These are phyloP conservation scores for Corchorus capsularis DNA, from an alignment of 345 rosid genomes.

Conservation along the genomic window DNA sequence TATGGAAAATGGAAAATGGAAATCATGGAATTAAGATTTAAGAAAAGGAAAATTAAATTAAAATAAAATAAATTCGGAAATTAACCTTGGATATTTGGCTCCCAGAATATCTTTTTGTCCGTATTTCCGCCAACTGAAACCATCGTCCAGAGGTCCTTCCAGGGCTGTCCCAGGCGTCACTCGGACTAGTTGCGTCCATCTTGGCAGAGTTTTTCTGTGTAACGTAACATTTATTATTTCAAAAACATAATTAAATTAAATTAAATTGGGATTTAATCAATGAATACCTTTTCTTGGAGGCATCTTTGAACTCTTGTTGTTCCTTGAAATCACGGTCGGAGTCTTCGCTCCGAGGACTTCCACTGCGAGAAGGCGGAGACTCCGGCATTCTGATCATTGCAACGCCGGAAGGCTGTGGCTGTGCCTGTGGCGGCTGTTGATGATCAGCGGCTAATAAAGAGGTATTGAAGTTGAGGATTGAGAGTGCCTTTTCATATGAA, in stretches of 20 bases:
- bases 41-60: neutral
- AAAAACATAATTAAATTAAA: too few relatives aligned
- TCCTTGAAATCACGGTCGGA: conserved; percentile 55
- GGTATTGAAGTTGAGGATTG: conserved; percentile 43
- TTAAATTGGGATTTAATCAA: too few relatives aligned
- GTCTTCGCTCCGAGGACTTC: conserved; percentile 73
- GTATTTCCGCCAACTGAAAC: conserved; percentile 94
- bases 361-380: conserved; percentile 47
- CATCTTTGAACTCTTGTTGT: conserved; percentile 33
- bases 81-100: conserved; percentile 73
- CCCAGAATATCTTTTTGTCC: conserved; percentile 91
- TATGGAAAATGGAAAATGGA: too few relatives aligned
- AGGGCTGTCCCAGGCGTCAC: conserved; percentile 52
- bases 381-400: conserved; percentile 25
- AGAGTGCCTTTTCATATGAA: conserved; percentile 64
- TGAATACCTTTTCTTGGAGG: conserved; percentile 40
- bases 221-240: neutral
- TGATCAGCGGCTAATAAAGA: conserved; percentile 20
- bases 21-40: neutral
- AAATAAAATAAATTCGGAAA: too few relatives aligned
- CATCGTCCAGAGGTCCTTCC: conserved; percentile 76
- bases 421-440: neutral
- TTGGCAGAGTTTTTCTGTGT: conserved; percentile 59
- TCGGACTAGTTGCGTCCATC: conserved; percentile 56
- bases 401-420: neutral